phyloP scores from a whole-genome alignment of 1,284 basidiomycete genomes.

The Phenoliferia sp. region DNA sequence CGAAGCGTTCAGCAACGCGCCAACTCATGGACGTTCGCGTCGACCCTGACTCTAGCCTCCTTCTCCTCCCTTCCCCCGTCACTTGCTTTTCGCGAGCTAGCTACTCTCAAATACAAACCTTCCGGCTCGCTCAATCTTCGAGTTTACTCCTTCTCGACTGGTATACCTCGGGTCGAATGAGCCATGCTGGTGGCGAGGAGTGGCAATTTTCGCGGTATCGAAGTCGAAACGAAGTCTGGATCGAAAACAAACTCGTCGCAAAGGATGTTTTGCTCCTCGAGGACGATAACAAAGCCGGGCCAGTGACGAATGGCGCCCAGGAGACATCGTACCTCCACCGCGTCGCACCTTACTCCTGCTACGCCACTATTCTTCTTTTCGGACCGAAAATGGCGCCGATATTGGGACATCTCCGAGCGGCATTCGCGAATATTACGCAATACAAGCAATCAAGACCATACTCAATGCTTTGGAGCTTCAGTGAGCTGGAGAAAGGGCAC shows the following conservation, averaged over 20 bases:
- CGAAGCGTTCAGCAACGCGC: slow-evolving; percentile 40
- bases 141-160: slow-evolving; percentile 65
- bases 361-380: slow-evolving; percentile 70
- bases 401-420: slow-evolving; percentile 48
- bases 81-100: slow-evolving; percentile 81
- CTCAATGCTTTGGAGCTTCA: slow-evolving; percentile 59
- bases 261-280: slow-evolving; percentile 74
- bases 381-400: slow-evolving; percentile 56
- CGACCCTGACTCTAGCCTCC: slow-evolving; percentile 53
- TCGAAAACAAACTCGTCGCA: slow-evolving; percentile 59
- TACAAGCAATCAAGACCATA: slow-evolving; percentile 53
- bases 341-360: slow-evolving; percentile 73
- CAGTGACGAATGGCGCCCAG: slow-evolving; percentile 9
- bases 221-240: slow-evolving; percentile 76
- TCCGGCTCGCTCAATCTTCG: slow-evolving; percentile 58
- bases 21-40: slow-evolving; percentile 60
- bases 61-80: slow-evolving; percentile 84
- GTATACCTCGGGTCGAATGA: slow-evolving; percentile 72
- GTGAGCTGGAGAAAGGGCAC: slow-evolving; percentile 6
- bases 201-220: slow-evolving; percentile 85
- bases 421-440: slow-evolving; percentile 58
- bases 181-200: slow-evolving; percentile 52
- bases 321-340: slow-evolving; percentile 52
- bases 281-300: slow-evolving; percentile 42
- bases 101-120: slow-evolving; percentile 73